These are phyloP conservation scores for Solanum hybrid DNA, from an alignment of 305 asterid species.

Conservation along the genomic window DNA sequence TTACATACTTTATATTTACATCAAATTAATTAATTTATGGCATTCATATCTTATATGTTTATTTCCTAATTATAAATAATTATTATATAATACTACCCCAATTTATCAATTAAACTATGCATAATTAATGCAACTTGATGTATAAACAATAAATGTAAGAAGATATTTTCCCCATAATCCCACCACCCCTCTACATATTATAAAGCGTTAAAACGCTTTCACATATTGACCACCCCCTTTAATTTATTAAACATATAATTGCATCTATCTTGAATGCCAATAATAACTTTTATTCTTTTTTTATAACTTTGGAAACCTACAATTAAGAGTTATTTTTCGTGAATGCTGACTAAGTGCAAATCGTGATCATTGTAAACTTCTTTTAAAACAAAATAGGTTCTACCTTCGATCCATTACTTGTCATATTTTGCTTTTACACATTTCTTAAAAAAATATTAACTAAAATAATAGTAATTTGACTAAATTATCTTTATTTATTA, in stretches of 20 bases:
- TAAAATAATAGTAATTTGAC: not conserved
- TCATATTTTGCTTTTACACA: not conserved
- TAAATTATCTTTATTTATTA: not conserved
- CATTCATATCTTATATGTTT: not conserved
- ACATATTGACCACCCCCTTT: not conserved
- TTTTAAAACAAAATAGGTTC: not conserved
- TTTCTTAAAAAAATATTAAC: not conserved
- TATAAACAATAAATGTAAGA: not conserved
- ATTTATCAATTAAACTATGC: not conserved
- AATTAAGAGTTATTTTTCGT: not conserved
- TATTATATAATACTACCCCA: not conserved
- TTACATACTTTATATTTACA: not conserved
- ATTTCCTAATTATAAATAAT: not conserved
- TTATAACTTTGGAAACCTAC: not conserved
- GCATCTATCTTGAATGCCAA: not conserved
- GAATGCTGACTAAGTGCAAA: not conserved
- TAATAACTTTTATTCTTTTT: not conserved
- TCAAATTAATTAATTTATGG: not conserved
- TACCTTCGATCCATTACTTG: not conserved
- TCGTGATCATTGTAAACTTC: not conserved
- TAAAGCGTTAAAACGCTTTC: not conserved
- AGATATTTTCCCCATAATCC: not conserved
- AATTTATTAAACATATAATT: not conserved
- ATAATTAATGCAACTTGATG: not conserved
- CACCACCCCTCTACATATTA: not conserved